These are phyloP conservation scores for Xylaria polymorpha DNA, from an alignment of 2,329 filamentous ascomycete genomes.

Conservation along the genomic window DNA sequence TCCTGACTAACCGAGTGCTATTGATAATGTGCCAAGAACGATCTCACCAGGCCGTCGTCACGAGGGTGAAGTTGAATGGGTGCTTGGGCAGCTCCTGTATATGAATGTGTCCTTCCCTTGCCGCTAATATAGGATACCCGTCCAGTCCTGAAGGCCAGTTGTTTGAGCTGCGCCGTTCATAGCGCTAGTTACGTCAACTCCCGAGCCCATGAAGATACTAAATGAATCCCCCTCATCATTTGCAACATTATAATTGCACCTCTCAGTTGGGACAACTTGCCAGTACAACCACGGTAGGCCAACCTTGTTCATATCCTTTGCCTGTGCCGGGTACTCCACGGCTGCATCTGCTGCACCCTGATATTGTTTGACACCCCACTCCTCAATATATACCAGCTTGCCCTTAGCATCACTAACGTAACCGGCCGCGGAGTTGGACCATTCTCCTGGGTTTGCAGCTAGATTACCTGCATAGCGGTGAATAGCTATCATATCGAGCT, in stretches of 20 bases:
- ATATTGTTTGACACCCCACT: constrained; percentile 55
- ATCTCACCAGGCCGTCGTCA: too few relatives aligned
- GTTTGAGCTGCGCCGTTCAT: constrained; percentile 22
- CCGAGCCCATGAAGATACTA: constrained; percentile 41
- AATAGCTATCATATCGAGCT: constrained; percentile 47
- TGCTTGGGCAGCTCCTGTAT: neutral
- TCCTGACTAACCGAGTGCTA: neutral
- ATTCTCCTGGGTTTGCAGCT: constrained; percentile 41
- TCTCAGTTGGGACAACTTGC: constrained; percentile 47
- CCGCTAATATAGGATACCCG: constrained; percentile 24
- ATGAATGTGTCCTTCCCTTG: neutral
- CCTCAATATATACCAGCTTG: constrained; percentile 50
- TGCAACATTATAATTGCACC: constrained; percentile 42
- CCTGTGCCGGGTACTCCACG: constrained; percentile 45
- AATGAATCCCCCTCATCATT: constrained; percentile 42
- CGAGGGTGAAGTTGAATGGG: neutral
- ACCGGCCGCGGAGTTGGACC: constrained; percentile 41
- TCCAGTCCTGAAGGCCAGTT: constrained; percentile 28
- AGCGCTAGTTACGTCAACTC: constrained; percentile 21
- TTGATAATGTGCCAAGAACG: neutral
- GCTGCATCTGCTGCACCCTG: constrained; percentile 55
- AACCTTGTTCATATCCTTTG: constrained; percentile 47
- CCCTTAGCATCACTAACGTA: constrained; percentile 44
- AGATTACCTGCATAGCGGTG: constrained; percentile 46
- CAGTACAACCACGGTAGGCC: constrained; percentile 51